phyloP scores from a whole-genome alignment of 179 eudicot species.

The Silene vulgaris region DNA sequence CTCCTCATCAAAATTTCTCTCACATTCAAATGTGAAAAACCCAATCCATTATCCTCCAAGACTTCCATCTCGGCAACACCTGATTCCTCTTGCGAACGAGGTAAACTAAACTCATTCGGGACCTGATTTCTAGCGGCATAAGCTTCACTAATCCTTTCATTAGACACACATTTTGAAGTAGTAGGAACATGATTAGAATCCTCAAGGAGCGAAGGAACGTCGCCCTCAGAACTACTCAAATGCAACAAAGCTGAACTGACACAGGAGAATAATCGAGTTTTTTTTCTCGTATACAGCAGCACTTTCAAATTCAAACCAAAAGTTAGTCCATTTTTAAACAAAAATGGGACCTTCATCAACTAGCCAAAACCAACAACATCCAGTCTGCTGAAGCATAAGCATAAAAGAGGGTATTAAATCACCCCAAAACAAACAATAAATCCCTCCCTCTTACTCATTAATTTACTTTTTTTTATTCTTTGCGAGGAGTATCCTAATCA shows the following conservation, averaged over 20 bases:
- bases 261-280: constrained; percentile 27
- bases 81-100: constrained; percentile 8
- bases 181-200: constrained; percentile 7
- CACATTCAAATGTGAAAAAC: constrained; percentile 13
- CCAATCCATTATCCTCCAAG: constrained; percentile 34
- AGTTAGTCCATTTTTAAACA: constrained; percentile 22
- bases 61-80: constrained; percentile 22
- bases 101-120: not conserved
- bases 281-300: too few species aligned
- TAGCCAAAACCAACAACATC: constrained; percentile 17
- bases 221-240: not conserved
- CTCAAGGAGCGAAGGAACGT: not conserved
- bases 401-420: constrained; percentile 4
- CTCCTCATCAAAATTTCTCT: constrained; percentile 23
- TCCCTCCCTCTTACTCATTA: too few species aligned
- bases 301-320: constrained; percentile 29
- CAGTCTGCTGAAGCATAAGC: constrained; percentile 6
- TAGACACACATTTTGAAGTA: not conserved
- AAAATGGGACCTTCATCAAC: constrained; percentile 41
- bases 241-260: constrained; percentile 24
- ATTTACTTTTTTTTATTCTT: too few species aligned
- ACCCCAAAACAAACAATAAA: not conserved
- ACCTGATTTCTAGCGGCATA: constrained; percentile 14
- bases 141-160: constrained; percentile 12
- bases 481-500: too few species aligned